These are phyloP conservation scores for Ligustrum vulgare DNA, from an alignment of 257 asterid species.

Conservation along the genomic window DNA sequence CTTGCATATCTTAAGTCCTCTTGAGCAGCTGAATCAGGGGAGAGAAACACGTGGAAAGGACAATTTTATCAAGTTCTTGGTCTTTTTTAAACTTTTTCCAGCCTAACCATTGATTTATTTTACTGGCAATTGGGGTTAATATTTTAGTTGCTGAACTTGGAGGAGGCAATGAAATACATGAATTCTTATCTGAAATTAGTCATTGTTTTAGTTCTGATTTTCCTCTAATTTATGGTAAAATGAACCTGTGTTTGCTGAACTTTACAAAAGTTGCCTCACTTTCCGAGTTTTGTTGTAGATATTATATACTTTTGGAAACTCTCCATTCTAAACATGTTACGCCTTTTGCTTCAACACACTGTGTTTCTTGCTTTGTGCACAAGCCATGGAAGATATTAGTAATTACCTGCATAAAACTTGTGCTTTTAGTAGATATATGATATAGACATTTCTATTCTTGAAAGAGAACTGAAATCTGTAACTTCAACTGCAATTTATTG, in stretches of 20 bases:
- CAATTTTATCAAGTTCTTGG: background rate
- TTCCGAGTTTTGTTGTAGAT: background rate
- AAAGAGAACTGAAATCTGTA: background rate
- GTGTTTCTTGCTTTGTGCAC: background rate
- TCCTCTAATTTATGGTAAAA: background rate
- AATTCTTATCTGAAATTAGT: background rate
- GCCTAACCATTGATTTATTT: background rate
- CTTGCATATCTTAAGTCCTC: background rate
- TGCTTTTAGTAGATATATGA: background rate
- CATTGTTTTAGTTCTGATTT: background rate
- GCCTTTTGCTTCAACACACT: background rate
- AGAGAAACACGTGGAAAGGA: background rate
- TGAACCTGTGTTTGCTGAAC: background rate
- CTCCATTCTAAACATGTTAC: background rate
- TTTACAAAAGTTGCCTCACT: background rate
- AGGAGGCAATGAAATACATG: background rate
- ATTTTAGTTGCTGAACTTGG: background rate
- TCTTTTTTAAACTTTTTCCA: background rate
- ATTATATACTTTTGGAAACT: background rate
- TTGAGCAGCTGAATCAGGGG: background rate
- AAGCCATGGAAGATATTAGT: background rate
- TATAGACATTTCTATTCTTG: background rate
- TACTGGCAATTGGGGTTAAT: background rate
- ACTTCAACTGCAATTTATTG: background rate
- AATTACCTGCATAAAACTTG: background rate